A percentile compares a stretch with the other conserved stretches of the same genome.
These are phyloP conservation scores for Metschnikowia anglica DNA, from an alignment of 805 yeast genomes.

Conservation along the genomic window DNA sequence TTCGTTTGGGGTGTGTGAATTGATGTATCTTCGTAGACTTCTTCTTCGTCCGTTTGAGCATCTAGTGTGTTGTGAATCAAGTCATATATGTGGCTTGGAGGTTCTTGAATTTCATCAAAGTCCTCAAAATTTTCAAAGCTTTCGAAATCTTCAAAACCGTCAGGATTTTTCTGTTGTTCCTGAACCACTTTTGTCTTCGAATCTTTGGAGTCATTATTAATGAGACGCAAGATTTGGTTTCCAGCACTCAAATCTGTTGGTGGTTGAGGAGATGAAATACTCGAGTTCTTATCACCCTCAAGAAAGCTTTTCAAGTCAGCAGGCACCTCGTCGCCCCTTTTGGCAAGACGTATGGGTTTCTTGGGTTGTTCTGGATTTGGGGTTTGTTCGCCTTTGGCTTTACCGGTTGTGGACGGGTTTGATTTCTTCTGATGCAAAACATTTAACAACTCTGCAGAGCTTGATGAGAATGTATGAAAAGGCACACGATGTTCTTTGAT, in stretches of 20 bases:
- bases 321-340: conserved; percentile 11
- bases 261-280: conserved; percentile 1
- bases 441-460: conserved; percentile 10
- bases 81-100: conserved; percentile 25
- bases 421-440: conserved; percentile 8
- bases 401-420: neutral
- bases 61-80: conserved; percentile 27
- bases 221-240: conserved; percentile 21
- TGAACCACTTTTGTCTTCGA: neutral
- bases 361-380: neutral
- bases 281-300: neutral
- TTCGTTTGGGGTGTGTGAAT: neutral
- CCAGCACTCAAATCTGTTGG: conserved; percentile 21
- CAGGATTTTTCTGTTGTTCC: neutral
- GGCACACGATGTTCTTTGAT: neutral
- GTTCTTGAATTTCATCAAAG: conserved; percentile 26
- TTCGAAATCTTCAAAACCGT: conserved; percentile 25
- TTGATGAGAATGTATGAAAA: neutral
- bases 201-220: conserved; percentile 11
- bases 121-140: conserved; percentile 36
- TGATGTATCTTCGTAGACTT: conserved; percentile 11
- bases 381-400: neutral
- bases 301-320: conserved; percentile 3
- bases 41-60: conserved; percentile 40
- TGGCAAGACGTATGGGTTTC: conserved; percentile 16